Evolutionary conservation across 1,139 yeast genomes (phyloP).

Genomic region (Suhomyces terraborum): DNA sequence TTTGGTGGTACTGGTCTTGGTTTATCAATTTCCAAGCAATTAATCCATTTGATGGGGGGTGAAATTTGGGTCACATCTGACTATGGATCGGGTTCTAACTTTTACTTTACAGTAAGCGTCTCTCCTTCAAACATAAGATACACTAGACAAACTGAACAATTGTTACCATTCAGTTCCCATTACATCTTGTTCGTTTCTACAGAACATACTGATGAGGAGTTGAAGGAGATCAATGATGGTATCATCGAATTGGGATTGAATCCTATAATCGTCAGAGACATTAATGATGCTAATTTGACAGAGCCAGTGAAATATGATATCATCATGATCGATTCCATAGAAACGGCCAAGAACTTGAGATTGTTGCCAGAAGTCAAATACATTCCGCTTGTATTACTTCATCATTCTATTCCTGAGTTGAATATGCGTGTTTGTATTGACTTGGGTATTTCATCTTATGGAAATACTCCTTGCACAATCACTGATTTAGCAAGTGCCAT

Average conservation of each 20-base stretch:
- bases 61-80: conserved; percentile 85
- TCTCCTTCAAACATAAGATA: conserved; percentile 70
- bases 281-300: conserved; percentile 50
- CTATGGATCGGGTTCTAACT: conserved; percentile 81
- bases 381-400: conserved; percentile 75
- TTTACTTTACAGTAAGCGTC: conserved; percentile 76
- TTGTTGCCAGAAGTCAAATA: conserved; percentile 73
- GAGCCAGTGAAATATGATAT: conserved; percentile 72
- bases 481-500: conserved; percentile 80
- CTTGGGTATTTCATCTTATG: conserved; percentile 83
- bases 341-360: conserved; percentile 69
- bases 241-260: conserved; percentile 48
- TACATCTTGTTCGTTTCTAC: conserved; percentile 69
- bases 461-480: conserved; percentile 82
- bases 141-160: conserved; percentile 64
- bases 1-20: conserved; percentile 88
- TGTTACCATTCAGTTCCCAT: conserved; percentile 73
- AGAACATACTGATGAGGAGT: conserved; percentile 55
- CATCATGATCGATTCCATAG: conserved; percentile 78
- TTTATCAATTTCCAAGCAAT: conserved; percentile 79
- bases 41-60: conserved; percentile 88
- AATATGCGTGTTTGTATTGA: conserved; percentile 82
- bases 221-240: conserved; percentile 45
- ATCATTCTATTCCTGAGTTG: conserved; percentile 75
- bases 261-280: conserved; percentile 53